A percentile compares a stretch with the other conserved stretches of the same genome.
Evolutionary conservation across 2,329 filamentous ascomycete species (phyloP).

Genomic region (Triangularia setosa): DNA sequence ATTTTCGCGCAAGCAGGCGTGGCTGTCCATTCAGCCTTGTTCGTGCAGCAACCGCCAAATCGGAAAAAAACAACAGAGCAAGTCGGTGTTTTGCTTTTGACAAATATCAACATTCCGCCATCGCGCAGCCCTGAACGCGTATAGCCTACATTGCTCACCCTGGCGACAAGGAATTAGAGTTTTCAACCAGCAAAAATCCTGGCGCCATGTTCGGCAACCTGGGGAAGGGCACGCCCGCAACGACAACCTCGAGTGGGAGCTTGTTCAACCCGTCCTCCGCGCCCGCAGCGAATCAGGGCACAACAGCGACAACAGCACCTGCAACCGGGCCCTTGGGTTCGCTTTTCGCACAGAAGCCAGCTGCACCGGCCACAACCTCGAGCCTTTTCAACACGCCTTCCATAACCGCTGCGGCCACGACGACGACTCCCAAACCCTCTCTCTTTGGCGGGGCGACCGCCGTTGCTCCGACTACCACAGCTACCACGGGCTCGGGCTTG

Average conservation of each 20-base stretch:
- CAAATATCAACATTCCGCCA: not conserved
- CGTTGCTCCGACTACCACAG: not conserved
- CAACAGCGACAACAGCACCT: constrained; percentile 5
- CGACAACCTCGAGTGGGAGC: constrained; percentile 12
- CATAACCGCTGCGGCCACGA: constrained; percentile 19
- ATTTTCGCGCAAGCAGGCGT: not conserved
- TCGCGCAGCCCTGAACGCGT: constrained; percentile 10
- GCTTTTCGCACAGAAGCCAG: constrained; percentile 17
- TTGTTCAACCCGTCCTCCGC: not conserved
- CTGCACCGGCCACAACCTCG: constrained; percentile 8
- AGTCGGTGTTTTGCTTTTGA: not conserved
- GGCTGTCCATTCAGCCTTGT: constrained; percentile 3
- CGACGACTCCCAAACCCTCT: constrained; percentile 20
- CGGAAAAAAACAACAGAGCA: constrained; percentile 7
- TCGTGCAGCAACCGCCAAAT: constrained; percentile 1
- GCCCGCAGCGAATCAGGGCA: constrained; percentile 14
- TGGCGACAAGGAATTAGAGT: not conserved
- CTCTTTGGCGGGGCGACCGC: constrained; percentile 20
- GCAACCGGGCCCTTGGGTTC: constrained; percentile 15
- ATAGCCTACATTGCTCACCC: not conserved
- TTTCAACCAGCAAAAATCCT: not conserved
- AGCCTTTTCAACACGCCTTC: constrained; percentile 22
- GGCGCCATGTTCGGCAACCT: not conserved
- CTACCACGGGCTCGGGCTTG: not conserved
- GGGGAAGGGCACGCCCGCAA: constrained; percentile 16